Evolutionary conservation across 345 rosid genomes (phyloP).

Genomic region (Gossypium rotundifolium): DNA sequence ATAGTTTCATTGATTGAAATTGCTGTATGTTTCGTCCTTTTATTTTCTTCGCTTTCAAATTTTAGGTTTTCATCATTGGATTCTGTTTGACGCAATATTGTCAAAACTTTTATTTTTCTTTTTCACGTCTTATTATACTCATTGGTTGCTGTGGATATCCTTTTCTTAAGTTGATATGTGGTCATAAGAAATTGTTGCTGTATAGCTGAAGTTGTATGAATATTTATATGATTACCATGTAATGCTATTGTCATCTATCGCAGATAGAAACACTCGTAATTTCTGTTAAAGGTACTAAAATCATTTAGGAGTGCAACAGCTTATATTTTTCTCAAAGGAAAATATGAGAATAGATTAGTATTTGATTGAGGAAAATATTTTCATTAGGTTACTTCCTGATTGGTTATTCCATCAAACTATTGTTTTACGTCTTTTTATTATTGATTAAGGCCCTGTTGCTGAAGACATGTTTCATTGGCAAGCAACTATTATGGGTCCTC

Average conservation of each 20-base stretch:
- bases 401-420: neutral
- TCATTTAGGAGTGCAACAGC: neutral
- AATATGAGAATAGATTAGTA: neutral
- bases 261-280: neutral
- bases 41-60: neutral
- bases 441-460: slow-evolving; percentile 27
- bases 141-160: neutral
- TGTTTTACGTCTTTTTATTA: neutral
- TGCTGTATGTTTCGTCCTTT: neutral
- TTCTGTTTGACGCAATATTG: neutral
- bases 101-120: neutral
- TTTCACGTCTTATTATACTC: neutral
- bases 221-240: neutral
- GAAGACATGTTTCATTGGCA: slow-evolving; percentile 49
- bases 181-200: neutral
- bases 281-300: neutral
- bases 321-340: neutral
- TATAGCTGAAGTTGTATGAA: neutral
- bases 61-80: neutral
- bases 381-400: neutral
- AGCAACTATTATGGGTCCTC: slow-evolving; percentile 24
- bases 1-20: neutral
- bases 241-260: neutral
- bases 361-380: neutral
- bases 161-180: neutral